Base-by-base conservation (phyloP, 345 rosid species). In the Syzygium jambos region DNA sequence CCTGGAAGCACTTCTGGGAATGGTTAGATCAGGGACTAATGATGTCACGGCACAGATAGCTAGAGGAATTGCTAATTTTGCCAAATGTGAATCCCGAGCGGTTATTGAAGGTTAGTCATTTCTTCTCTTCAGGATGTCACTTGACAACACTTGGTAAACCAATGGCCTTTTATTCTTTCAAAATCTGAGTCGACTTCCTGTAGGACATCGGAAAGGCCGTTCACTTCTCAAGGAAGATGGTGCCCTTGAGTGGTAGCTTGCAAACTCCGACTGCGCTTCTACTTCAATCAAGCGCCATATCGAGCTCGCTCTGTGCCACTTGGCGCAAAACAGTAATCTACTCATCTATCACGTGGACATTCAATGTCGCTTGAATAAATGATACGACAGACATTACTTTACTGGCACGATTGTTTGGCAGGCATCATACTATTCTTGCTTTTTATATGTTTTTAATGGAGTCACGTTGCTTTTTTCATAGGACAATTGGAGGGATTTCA, bases 281-380 rank as follows among this genome's bases (percentile, higher is more conserved):
- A 87, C 95, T 90, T 93, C 98, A 85, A 93, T 96, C 61, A 91
- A 93, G 78, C 98, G 97, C 78, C 98, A 96, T 85, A 87, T 96
- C 17, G 99, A 97, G 93, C 98, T 97, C 52, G 94, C 98, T 23
- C 95, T 97, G 88, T 97, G 99, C 90, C 98, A 97, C 92, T 92
- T 95, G 91, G 98, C 98, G 84, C 99, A 97, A 91, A 97, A 96
- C 53, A 95, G 99, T 96, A 91, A 86, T 86, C 88, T 88, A 9
- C 68, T 84, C 19, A 4, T 29, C 30, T 63, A 49, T 80, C 54
- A 29, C 23, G 13, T 51, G 38, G 13, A 43, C 29, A 30, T 34
- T 34, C 3, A 0, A 41, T 2, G n/a, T 85, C 12, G 49, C 15
- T 55, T 57, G 59, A 25, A 34, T 30, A 11, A 23, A 57, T 85